Percentiles rank a stretch among this genome's conserved stretches.
Conservation (phyloP, 116 monocot genomes). For the Trichopus zeylanicus region DNA sequence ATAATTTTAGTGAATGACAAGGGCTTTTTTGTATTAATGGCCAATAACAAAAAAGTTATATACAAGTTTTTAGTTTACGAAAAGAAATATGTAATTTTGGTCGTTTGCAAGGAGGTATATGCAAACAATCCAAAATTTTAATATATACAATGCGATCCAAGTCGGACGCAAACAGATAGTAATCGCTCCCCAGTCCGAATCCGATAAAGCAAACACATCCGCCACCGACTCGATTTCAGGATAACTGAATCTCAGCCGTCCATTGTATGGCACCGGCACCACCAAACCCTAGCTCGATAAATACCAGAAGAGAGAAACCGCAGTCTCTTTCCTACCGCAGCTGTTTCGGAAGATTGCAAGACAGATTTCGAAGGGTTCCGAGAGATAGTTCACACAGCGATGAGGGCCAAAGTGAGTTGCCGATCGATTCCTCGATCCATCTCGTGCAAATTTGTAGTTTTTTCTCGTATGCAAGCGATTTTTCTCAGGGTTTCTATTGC, state of each 20-base stretch:
- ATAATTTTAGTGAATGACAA: too few relatives aligned
- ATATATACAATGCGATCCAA: too few relatives aligned
- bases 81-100: too few relatives aligned
- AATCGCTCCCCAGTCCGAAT: neutral
- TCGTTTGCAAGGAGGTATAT: too few relatives aligned
- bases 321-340: neutral
- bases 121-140: too few relatives aligned
- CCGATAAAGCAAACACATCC: neutral
- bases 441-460: neutral
- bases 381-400: neutral
- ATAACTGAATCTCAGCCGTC: neutral
- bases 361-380: neutral
- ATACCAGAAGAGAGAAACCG: neutral
- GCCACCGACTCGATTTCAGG: neutral
- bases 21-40: too few relatives aligned
- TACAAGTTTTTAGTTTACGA: too few relatives aligned
- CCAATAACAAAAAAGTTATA: too few relatives aligned
- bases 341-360: neutral
- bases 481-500: neutral
- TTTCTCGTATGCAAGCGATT: neutral
- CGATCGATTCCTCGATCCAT: neutral
- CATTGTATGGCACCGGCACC: neutral
- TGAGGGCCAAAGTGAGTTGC: constrained; percentile 12
- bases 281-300: neutral
- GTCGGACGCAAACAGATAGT: too few relatives aligned